These are phyloP conservation scores for Schizosaccharomyces cryophilus DNA, from an alignment of 805 yeast species.

Conservation along the genomic window DNA sequence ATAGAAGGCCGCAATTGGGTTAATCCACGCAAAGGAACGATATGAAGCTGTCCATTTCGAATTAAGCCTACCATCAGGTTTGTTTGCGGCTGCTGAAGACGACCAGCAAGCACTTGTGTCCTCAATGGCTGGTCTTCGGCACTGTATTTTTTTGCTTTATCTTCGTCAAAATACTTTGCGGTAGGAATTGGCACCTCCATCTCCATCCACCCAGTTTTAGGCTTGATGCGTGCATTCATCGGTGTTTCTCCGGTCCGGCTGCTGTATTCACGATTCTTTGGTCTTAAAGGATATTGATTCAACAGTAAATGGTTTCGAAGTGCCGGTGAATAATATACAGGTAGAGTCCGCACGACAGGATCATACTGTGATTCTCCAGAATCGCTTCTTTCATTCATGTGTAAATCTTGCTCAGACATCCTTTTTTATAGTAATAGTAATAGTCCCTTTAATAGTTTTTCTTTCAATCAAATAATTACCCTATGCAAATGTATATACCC, in stretches of 20 bases:
- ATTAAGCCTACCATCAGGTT: constrained; percentile 2
- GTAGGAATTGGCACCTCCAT: neutral
- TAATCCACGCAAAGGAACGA: neutral
- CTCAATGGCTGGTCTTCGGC: neutral
- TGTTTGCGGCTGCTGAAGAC: neutral
- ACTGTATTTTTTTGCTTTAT: neutral
- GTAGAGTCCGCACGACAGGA: neutral
- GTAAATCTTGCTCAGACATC: neutral
- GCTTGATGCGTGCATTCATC: constrained; percentile 1
- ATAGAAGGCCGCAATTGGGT: neutral
- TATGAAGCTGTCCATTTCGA: neutral
- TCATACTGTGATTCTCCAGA: neutral
- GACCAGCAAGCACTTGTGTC: neutral
- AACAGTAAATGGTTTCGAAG: neutral
- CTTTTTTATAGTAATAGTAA: neutral
- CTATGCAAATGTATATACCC: no score
- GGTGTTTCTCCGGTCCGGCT: neutral
- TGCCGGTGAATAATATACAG: neutral
- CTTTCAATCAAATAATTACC: no score
- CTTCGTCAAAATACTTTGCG: neutral
- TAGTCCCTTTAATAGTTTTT: neutral
- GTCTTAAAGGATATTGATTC: constrained; percentile 1
- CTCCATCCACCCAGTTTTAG: constrained; percentile 2
- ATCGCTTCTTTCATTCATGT: neutral
- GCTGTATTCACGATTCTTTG: neutral